A percentile compares a stretch with the other conserved stretches of the same genome.
Conservation (phyloP, 2,329 filamentous ascomycete species). For the Trichoderma gracile region DNA sequence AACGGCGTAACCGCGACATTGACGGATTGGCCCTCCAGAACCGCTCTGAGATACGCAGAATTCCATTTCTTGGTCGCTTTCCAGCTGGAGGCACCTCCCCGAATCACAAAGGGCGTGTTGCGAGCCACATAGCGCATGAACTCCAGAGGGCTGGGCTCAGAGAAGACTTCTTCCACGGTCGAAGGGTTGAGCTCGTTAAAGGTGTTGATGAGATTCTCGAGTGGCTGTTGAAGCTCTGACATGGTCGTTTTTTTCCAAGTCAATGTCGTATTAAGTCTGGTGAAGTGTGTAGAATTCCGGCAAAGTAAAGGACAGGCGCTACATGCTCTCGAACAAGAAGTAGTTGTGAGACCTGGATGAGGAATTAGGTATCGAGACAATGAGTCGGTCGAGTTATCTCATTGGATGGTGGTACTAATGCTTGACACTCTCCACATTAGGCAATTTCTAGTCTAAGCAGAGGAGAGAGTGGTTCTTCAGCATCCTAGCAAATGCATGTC, state of each 20-base stretch:
- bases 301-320: too few relatives aligned
- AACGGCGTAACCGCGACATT: constrained; percentile 77
- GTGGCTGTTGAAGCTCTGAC: constrained; percentile 20
- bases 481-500: too few relatives aligned
- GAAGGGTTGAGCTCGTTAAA: constrained; percentile 72
- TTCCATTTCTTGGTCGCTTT: constrained; percentile 64
- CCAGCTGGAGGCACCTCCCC: constrained; percentile 64
- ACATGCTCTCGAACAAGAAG: too few relatives aligned
- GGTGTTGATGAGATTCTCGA: constrained; percentile 58
- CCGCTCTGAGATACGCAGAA: constrained; percentile 56
- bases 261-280: too few relatives aligned
- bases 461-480: too few relatives aligned
- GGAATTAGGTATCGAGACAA: too few relatives aligned
- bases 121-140: constrained; percentile 76
- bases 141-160: constrained; percentile 71
- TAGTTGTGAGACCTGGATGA: too few relatives aligned
- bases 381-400: too few relatives aligned
- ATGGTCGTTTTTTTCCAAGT: not conserved
- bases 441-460: too few relatives aligned
- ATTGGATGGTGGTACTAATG: too few relatives aligned
- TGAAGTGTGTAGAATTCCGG: too few relatives aligned
- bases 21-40: constrained; percentile 58
- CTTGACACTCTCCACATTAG: too few relatives aligned
- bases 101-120: constrained; percentile 74
- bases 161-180: constrained; percentile 59